A percentile compares a stretch with the other conserved stretches of the same genome.
These are phyloP conservation scores for Fagus sylvatica DNA, from an alignment of 306 rosid species.

Conservation along the genomic window DNA sequence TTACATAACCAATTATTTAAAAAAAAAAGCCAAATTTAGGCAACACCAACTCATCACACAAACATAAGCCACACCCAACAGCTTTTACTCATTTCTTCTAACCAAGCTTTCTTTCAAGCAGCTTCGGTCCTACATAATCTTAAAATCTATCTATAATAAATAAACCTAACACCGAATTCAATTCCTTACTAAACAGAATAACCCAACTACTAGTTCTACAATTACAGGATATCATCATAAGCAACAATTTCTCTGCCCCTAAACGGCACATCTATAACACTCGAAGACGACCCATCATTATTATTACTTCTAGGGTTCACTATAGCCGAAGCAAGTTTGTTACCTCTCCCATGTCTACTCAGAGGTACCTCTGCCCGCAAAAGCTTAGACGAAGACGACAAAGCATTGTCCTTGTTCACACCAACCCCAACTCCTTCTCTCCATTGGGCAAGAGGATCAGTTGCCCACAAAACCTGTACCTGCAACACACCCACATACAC, in stretches of 20 bases:
- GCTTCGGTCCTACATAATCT: conserved; percentile 3
- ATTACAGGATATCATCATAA: conserved; percentile 77
- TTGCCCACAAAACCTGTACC: conserved; percentile 89
- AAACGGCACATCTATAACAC: conserved; percentile 50
- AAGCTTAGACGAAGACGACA: conserved; percentile 69
- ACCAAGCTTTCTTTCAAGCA: neutral
- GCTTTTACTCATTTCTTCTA: conserved; percentile 27
- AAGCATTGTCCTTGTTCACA: conserved; percentile 44
- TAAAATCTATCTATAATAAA: neutral
- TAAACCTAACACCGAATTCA: conserved; percentile 14
- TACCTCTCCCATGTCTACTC: conserved; percentile 79
- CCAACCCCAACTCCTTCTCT: conserved; percentile 74
- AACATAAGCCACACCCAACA: conserved; percentile 13
- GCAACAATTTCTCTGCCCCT: conserved; percentile 79
- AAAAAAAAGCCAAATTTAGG: neutral
- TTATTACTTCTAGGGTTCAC: conserved; percentile 52
- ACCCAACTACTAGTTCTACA: conserved; percentile 2
- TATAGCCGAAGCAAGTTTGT: conserved; percentile 69
- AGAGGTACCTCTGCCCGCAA: conserved; percentile 76
- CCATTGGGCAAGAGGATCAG: conserved; percentile 83
- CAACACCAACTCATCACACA: neutral
- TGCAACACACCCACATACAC: conserved; percentile 25
- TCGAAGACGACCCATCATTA: conserved; percentile 30
- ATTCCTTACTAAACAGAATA: conserved; percentile 24
- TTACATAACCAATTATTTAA: neutral